These are phyloP conservation scores for Lablab purpureus DNA, from an alignment of 306 rosid genomes.

Conservation along the genomic window DNA sequence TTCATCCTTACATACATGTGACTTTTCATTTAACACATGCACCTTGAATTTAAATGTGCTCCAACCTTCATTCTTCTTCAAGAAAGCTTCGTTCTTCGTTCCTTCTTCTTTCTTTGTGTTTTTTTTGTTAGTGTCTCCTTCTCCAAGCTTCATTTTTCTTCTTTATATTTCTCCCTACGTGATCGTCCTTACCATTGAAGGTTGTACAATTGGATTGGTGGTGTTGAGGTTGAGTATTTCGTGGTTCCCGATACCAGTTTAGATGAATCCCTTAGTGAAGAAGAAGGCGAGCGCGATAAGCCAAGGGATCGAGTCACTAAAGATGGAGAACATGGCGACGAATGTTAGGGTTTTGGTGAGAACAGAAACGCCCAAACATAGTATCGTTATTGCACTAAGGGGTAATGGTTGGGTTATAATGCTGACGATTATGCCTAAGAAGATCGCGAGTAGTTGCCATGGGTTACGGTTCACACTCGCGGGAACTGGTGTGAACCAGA, in stretches of 20 bases:
- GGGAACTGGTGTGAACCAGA: conserved; percentile 90
- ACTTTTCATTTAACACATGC: too few relatives aligned
- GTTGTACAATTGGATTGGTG: too few relatives aligned
- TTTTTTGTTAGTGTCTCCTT: too few relatives aligned
- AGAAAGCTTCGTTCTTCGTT: too few relatives aligned
- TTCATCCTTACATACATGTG: too few relatives aligned
- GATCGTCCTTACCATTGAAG: too few relatives aligned
- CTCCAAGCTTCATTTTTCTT: too few relatives aligned
- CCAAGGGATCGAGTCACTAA: conserved; percentile 98
- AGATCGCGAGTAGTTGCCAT: conserved; percentile 89
- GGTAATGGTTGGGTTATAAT: conserved; percentile 93
- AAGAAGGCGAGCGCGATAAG: conserved; percentile 92
- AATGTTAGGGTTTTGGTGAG: conserved; percentile 89
- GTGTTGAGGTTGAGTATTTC: too few relatives aligned
- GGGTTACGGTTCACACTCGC: conserved; percentile 76
- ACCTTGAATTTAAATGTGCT: too few relatives aligned
- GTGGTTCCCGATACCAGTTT: conserved; percentile 93
- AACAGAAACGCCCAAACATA: conserved; percentile 87
- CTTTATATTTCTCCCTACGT: too few relatives aligned
- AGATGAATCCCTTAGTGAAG: conserved; percentile 93
- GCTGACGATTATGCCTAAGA: conserved; percentile 89
- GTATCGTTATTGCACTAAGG: conserved; percentile 85
- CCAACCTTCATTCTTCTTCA: too few relatives aligned
- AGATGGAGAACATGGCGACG: conserved; percentile 88
- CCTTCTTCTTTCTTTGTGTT: too few relatives aligned